Evolutionary conservation across 495 filamentous ascomycete species (phyloP), one percentile per base, ranked within the genome.

Genomic region (Penicillium alfredii): DNA sequence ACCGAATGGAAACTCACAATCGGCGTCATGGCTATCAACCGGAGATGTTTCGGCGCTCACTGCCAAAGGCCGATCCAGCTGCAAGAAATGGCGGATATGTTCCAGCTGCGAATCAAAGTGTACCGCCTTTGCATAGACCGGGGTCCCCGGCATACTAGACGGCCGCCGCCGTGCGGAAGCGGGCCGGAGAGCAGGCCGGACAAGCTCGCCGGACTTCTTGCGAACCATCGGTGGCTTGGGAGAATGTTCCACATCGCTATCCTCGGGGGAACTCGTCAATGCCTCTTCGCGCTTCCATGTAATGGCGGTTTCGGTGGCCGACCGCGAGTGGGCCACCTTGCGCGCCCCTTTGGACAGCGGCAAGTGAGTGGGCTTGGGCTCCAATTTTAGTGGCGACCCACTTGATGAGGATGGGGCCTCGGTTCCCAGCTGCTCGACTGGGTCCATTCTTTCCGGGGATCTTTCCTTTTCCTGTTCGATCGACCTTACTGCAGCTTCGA

Each of bases 161-260:
- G 88, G 89, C 26, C 93, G 80, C 41, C 87, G 74, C 31, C 78
- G 73, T 30, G 59, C 44, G 3, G 81, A 83, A 4, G 85, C 61
- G 16, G 82, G 79, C 32, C 90, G 81, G 25, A 98, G 71, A 1
- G 92, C 94, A 4, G 92, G 94, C 45, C 90, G 81, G 33, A 98
- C 92, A 33, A 97, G 74, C 60, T 98, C 92, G 15, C 92, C 92
- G 24, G 92, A 97, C 72, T 98, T 98, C 72, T 98, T 98, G 38
- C 92, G 80, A 34, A 98, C 80, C 80, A 97, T 87, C 13, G 78
- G 78, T 13, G 88, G 88, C 62, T 86, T 89, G 25, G 60, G 58
- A 45, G 63, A 44, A 44, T 68, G 35, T 21, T 69, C 71, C 10
- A 66, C 66, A 47, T 81, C 76, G 40, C 74, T 79, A 24, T 78